Evolutionary conservation across 176 grass and related monocot genomes (phyloP).

Genomic region (Elaeis guineensis): DNA sequence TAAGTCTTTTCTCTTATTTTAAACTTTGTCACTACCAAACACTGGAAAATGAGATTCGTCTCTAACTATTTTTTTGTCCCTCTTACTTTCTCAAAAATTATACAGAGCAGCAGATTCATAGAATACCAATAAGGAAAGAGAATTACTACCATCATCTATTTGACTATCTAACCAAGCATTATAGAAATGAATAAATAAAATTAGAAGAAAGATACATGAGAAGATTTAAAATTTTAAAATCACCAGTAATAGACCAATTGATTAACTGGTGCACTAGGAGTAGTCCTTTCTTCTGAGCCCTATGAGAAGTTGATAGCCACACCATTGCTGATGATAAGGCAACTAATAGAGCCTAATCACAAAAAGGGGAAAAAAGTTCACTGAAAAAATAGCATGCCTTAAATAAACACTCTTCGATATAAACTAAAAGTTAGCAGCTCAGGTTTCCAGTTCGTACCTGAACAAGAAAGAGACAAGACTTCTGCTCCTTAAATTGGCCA

Average conservation of each 20-base stretch:
- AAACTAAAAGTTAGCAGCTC: conserved; percentile 13
- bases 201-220: conserved; percentile 12
- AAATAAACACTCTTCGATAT: neutral
- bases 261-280: conserved; percentile 72
- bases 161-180: neutral
- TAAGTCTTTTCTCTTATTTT: too few species aligned
- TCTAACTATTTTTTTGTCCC: too few species aligned
- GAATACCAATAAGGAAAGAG: too few species aligned
- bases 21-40: too few species aligned
- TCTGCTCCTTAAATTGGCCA: conserved; percentile 38
- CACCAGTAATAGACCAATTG: conserved; percentile 80
- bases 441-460: conserved; percentile 42
- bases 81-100: too few species aligned
- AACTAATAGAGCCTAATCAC: conserved; percentile 62
- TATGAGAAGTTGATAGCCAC: conserved; percentile 77
- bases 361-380: neutral
- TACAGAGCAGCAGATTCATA: too few species aligned
- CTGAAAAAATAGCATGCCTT: too few species aligned
- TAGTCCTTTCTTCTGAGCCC: conserved; percentile 63
- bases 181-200: conserved; percentile 3
- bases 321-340: conserved; percentile 82
- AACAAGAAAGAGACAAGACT: conserved; percentile 42
- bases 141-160: too few species aligned
- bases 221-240: conserved; percentile 15
- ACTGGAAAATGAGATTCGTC: too few species aligned